These are phyloP conservation scores for Hypoxylon sp. DNA, from an alignment of 2,329 filamentous ascomycete genomes.

Conservation along the genomic window DNA sequence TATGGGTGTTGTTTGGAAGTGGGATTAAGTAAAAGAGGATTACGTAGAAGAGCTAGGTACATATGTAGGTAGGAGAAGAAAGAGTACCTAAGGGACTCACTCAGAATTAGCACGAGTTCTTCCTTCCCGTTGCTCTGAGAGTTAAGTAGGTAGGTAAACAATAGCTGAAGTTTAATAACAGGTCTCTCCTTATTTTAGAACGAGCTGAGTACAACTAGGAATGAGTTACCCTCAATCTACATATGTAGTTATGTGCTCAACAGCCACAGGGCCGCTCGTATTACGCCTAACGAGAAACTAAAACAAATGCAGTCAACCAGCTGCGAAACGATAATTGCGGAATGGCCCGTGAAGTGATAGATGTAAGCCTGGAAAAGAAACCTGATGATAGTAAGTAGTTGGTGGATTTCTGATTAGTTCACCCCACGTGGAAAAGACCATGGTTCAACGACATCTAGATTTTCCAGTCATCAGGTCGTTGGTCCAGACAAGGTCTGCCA, in stretches of 20 bases:
- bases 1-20: background rate
- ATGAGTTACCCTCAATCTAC: conserved; percentile 12
- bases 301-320: conserved; percentile 29
- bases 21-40: background rate
- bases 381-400: conserved; percentile 6
- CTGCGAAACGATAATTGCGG: conserved; percentile 9
- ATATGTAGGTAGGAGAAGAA: conserved; percentile 2
- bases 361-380: background rate
- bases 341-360: conserved; percentile 19
- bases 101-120: background rate
- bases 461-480: conserved; percentile 4
- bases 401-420: background rate
- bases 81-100: background rate
- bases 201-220: conserved; percentile 1
- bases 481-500: conserved; percentile 13
- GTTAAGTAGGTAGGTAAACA: background rate
- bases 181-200: conserved; percentile 7
- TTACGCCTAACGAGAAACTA: conserved; percentile 22
- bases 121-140: conserved; percentile 1
- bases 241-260: background rate
- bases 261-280: conserved; percentile 20
- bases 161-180: conserved; percentile 1
- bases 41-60: no score
- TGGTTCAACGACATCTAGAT: conserved; percentile 12
- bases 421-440: conserved; percentile 18